Percentiles rank a stretch among this genome's conserved stretches.
phyloP scores from a whole-genome alignment of 2,329 filamentous ascomycete genomes.

The Seiridium unicorne region DNA sequence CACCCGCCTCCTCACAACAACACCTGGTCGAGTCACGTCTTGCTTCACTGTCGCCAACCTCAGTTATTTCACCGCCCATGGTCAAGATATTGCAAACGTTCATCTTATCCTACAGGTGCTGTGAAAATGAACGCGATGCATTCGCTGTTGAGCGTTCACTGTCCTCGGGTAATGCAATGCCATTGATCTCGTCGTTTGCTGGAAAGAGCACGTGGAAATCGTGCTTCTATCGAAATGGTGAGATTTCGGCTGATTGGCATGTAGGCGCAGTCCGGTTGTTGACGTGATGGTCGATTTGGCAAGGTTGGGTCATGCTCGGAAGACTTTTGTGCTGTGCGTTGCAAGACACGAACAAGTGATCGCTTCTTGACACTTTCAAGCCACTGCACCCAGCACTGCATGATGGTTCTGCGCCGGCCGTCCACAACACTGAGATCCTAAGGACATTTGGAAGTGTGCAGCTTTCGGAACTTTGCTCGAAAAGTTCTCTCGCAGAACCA shows the following conservation, averaged over 20 bases:
- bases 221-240: not conserved
- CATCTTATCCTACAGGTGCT: not conserved
- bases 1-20: not conserved
- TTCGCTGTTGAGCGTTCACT: not conserved
- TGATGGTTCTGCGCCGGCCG: too few relatives aligned
- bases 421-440: not conserved
- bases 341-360: constrained; percentile 19
- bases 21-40: not conserved
- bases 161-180: not conserved
- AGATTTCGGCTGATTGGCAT: not conserved
- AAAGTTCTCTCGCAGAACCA: too few relatives aligned
- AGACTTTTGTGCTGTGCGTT: constrained; percentile 9
- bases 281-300: constrained; percentile 15
- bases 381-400: not conserved
- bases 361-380: constrained; percentile 14
- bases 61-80: not conserved
- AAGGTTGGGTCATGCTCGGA: constrained; percentile 10
- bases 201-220: not conserved
- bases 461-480: too few relatives aligned
- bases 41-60: not conserved
- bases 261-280: constrained; percentile 8
- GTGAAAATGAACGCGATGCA: not conserved
- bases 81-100: not conserved
- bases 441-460: not conserved
- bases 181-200: not conserved